Base-by-base conservation (phyloP, 371 early-diverging fungal species). In the Circinella umbellata region DNA sequence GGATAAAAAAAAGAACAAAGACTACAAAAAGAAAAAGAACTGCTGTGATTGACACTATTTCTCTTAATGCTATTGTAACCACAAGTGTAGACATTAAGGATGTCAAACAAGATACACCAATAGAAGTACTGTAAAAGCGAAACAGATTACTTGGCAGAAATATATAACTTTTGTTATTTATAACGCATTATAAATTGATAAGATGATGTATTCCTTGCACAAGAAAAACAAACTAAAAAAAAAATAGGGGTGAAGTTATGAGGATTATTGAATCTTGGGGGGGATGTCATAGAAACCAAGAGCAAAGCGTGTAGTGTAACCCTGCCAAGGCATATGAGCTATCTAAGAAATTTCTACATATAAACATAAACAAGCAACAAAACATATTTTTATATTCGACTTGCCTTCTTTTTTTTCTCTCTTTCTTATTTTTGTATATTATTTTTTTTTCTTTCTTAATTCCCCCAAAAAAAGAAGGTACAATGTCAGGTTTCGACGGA, bases 341-440 rank as follows among this genome's bases (percentile, higher is more conserved):
- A 53, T 13, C 15, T 1, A 53, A 53, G 53, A 53, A 53, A 18
- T 15, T 49, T 42, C 37, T 36, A n/a, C 63, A 20, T 14, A 20
- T 47, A 4, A 36, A 48, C 27, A 48, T 46, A 42, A 63, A 48
- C 64, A 34, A 37, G 63, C 46, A 48, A 11, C 42, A 42, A 9
- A 9, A 9, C 42, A 42, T 42, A 9, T 42, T 9, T 42, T 42
- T 42, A 42, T 42, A 42, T 42, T 9, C 11, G 11, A 42, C 42
- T 42, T 42, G 9, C 42, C 42, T 42, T 42, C 3, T 51, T 51
- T 17, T 15, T 51, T 5, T 51, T 6, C 51, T 51, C 36, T 49
- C 48, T 60, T 61, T 34, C 27, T 61, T 37, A 13, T 20, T 70
- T 66, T 46, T 47, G 48, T 59, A n/a, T 61, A 66, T 67, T 71